phyloP scores from a whole-genome alignment of 75 land plant species.

The Chamaecyparis obtusa region DNA sequence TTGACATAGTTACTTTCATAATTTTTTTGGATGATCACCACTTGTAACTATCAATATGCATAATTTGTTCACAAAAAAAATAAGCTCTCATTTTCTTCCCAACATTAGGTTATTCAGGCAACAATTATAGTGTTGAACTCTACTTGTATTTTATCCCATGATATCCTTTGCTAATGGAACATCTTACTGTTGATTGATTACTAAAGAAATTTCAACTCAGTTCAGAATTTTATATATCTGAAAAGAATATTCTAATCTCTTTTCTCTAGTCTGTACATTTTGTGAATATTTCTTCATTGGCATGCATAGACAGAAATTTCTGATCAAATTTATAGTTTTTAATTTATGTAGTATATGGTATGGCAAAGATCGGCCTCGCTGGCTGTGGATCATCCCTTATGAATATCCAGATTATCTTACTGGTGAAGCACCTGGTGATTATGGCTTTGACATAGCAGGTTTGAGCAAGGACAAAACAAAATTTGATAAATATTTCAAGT shows the following conservation, averaged over 20 bases:
- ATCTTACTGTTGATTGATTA: background rate
- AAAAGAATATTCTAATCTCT: background rate
- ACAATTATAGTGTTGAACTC: background rate
- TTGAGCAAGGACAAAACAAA: constrained; percentile 57
- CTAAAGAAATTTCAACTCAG: background rate
- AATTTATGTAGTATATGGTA: constrained; percentile 69
- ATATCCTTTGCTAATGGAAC: background rate
- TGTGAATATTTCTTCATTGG: background rate
- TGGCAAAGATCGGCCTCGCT: constrained; percentile 83
- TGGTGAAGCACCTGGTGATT: constrained; percentile 93
- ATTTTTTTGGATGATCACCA: background rate
- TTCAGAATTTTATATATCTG: background rate
- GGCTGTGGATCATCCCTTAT: constrained; percentile 90
- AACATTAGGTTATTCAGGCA: background rate
- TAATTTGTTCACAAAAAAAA: background rate
- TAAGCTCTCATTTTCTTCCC: background rate
- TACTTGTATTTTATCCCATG: background rate
- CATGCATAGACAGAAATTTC: background rate
- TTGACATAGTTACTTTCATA: background rate
- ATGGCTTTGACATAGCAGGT: constrained; percentile 92
- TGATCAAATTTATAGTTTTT: background rate
- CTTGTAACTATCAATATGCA: background rate
- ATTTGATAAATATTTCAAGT: constrained; percentile 86
- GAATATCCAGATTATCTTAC: constrained; percentile 78
- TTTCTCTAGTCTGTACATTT: background rate